These are phyloP conservation scores for Penicillium thymicola DNA, from an alignment of 2,329 filamentous ascomycete species.

Conservation along the genomic window DNA sequence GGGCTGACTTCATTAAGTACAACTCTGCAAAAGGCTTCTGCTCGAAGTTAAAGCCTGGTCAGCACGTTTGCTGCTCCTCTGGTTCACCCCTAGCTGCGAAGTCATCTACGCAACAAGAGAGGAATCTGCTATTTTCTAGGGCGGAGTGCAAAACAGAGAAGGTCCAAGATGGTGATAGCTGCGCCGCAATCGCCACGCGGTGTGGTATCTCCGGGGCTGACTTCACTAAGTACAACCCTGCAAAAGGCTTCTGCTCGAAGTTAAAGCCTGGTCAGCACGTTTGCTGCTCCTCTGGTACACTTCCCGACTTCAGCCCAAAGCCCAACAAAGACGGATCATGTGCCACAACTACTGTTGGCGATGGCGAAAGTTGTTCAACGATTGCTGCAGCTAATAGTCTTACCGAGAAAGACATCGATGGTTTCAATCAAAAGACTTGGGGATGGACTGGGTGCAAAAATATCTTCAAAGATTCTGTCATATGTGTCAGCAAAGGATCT, in stretches of 20 bases:
- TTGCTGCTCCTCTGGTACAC: slow-evolving; percentile 35
- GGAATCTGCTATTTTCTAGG: background rate
- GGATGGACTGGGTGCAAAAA: slow-evolving; percentile 39
- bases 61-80: slow-evolving; percentile 37
- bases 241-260: slow-evolving; percentile 20
- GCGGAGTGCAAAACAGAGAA: background rate
- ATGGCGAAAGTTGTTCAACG: slow-evolving; percentile 31
- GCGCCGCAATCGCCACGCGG: slow-evolving; percentile 29
- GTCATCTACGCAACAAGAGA: background rate
- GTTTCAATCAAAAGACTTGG: slow-evolving; percentile 42
- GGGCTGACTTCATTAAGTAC: slow-evolving; percentile 38
- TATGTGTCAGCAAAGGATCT: too few relatives aligned
- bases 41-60: slow-evolving; percentile 29
- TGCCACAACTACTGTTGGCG: slow-evolving; percentile 29
- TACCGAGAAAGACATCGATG: slow-evolving; percentile 30
- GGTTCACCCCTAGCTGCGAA: too few relatives aligned
- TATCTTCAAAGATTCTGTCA: slow-evolving; percentile 15
- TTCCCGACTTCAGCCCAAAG: slow-evolving; percentile 36
- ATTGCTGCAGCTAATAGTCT: background rate
- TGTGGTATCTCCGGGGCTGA: slow-evolving; percentile 35
- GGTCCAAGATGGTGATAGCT: background rate
- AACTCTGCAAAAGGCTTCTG: slow-evolving; percentile 33
- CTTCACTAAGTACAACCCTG: slow-evolving; percentile 4
- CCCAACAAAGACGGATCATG: slow-evolving; percentile 37
- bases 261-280: slow-evolving; percentile 36